Conservation (phyloP, 129 eudicot genomes). For the Sambucus nigra region DNA sequence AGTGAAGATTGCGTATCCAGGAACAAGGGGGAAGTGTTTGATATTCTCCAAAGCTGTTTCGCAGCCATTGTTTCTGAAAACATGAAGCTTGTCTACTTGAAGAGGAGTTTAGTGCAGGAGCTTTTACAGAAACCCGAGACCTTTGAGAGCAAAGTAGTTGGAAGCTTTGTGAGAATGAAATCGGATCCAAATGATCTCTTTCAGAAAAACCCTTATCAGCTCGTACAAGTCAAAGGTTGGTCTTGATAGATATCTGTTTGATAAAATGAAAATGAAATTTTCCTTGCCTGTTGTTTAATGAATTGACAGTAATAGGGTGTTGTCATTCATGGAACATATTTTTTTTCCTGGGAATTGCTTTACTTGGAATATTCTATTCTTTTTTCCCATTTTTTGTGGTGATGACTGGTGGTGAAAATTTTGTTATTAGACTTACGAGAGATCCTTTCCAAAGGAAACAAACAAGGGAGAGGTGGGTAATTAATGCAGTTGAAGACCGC, state of each 20-base stretch:
- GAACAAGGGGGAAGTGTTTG: constrained; percentile 19
- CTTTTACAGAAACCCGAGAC: constrained; percentile 36
- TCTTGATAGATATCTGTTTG: neutral
- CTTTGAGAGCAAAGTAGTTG: constrained; percentile 56
- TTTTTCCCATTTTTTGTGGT: too few relatives aligned
- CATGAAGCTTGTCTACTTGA: constrained; percentile 57
- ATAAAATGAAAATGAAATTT: neutral
- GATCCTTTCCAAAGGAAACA: too few relatives aligned
- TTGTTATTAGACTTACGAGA: too few relatives aligned
- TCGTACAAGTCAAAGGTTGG: constrained; percentile 65
- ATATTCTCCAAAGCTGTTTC: constrained; percentile 24
- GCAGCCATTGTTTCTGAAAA: constrained; percentile 68
- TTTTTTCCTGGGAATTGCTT: too few relatives aligned
- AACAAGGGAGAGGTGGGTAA: too few relatives aligned
- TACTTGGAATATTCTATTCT: neutral
- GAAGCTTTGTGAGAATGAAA: constrained; percentile 66
- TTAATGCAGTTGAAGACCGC: too few relatives aligned
- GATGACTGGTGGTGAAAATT: too few relatives aligned
- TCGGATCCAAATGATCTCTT: constrained; percentile 36
- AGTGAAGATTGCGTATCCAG: constrained; percentile 14
- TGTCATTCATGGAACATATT: too few relatives aligned
- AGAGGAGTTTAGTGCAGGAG: constrained; percentile 48
- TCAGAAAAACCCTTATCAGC: constrained; percentile 38
- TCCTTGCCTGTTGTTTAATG: neutral
- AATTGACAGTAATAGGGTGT: neutral